A percentile compares a stretch with the other conserved stretches of the same genome.
Evolutionary conservation across 2,329 filamentous ascomycete genomes (phyloP).

Genomic region (Trichoderma brevicompactum): DNA sequence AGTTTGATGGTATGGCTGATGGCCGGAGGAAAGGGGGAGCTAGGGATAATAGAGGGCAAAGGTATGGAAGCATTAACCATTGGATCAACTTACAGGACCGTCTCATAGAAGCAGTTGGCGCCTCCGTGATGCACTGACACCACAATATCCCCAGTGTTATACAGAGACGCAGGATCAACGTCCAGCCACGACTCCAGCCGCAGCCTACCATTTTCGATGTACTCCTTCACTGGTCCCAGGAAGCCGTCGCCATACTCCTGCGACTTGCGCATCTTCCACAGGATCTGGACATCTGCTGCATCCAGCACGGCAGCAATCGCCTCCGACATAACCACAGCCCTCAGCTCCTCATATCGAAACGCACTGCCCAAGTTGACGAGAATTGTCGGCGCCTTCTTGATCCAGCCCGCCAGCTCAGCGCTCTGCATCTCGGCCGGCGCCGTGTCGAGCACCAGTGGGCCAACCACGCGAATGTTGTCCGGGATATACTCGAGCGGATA

Average conservation of each 20-base stretch:
- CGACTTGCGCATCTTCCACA: conserved; percentile 42
- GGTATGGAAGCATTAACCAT: neutral
- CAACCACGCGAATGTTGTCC: conserved; percentile 38
- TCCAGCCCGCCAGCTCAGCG: conserved; percentile 48
- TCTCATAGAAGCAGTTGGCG: conserved; percentile 49
- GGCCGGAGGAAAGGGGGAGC: neutral
- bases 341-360: conserved; percentile 35
- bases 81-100: neutral
- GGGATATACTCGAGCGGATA: conserved; percentile 40
- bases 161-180: conserved; percentile 41
- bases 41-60: neutral
- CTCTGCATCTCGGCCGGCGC: conserved; percentile 46
- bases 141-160: conserved; percentile 43
- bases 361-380: conserved; percentile 55
- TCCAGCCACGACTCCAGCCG: conserved; percentile 39
- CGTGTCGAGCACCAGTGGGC: conserved; percentile 51
- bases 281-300: conserved; percentile 36
- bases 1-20: neutral
- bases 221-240: conserved; percentile 25
- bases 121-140: conserved; percentile 48
- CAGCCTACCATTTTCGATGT: conserved; percentile 34
- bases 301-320: conserved; percentile 35
- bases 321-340: conserved; percentile 37
- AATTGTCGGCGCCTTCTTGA: conserved; percentile 48
- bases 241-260: conserved; percentile 29